phyloP scores from a whole-genome alignment of 768 basidiomycete species.

The Tylopilus rubrobrunneus region DNA sequence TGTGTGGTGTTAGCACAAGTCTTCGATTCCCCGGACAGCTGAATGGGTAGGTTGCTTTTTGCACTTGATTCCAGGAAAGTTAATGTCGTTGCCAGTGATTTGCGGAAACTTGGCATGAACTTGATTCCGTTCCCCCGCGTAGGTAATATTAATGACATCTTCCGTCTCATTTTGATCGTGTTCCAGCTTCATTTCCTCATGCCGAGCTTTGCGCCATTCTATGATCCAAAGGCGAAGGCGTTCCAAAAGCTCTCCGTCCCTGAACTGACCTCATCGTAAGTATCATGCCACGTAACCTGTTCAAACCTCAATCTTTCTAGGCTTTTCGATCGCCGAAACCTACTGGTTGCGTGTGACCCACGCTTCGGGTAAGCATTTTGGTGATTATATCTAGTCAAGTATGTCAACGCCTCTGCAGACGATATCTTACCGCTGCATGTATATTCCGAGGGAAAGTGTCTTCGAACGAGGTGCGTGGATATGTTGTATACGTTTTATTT shows the following conservation, averaged over 20 bases:
- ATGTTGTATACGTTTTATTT: neutral
- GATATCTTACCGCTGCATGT: conserved; percentile 82
- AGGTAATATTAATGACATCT: conserved; percentile 21
- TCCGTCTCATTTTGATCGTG: neutral
- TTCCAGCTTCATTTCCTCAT: conserved; percentile 90
- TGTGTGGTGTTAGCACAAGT: conserved; percentile 93
- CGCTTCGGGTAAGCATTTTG: conserved; percentile 52
- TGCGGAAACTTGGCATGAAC: conserved; percentile 91
- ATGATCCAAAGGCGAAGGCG: conserved; percentile 55
- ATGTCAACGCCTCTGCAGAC: conserved; percentile 38
- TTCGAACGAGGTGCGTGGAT: conserved; percentile 66
- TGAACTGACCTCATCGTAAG: conserved; percentile 75
- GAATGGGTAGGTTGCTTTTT: conserved; percentile 57
- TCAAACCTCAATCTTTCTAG: conserved; percentile 33
- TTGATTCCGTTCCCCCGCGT: conserved; percentile 95
- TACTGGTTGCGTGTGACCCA: conserved; percentile 82
- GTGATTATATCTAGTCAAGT: neutral
- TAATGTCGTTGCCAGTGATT: conserved; percentile 46
- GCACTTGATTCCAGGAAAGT: neutral
- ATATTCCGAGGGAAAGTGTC: conserved; percentile 84
- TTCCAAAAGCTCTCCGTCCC: conserved; percentile 60
- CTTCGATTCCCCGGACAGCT: conserved; percentile 92
- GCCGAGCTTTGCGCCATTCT: conserved; percentile 91
- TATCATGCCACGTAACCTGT: neutral
- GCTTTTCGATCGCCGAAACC: conserved; percentile 74